Evolutionary conservation across 352 stramenopile genomes (phyloP), one percentile per base, ranked within the genome.

Genomic region (Phytophthora pseudosyringae): DNA sequence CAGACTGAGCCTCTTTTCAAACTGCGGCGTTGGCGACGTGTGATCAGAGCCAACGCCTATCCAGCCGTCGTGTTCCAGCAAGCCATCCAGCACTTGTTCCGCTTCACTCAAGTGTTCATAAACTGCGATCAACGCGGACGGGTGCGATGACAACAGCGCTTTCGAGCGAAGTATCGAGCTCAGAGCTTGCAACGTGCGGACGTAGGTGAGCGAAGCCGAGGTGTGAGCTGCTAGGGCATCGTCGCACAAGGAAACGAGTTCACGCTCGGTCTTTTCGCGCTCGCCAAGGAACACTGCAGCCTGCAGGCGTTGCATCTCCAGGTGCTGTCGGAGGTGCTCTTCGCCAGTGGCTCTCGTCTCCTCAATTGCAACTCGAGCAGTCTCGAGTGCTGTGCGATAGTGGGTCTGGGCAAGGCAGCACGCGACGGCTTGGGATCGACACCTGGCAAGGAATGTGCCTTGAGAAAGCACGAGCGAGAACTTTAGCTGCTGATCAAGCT

Each of bases 61-160:
- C 85, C 85, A 94, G 11, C 85, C 85, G 53, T 87, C 73, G 10
- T 75, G 71, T 29, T 76, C 59, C 29, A 94, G 54, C 32, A 89
- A 12, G 1, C 18, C 28, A 56, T 89, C 78, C 26, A 94, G 29
- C 5, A 73, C 56, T 1, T n/a, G 38, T 55, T 87, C 69, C 1
- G 80, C 83, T 62, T 86, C 71, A 26, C 48, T 49, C n/a, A 83
- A 59, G 8, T 53, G 55, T 3, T 72, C 51, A 29, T 26, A 48
- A 21, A 64, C 69, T 33, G 15, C 48, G 1, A 51, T 39, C 15
- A 88, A 54, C 15, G 44, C 4, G 18, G 36, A 18, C 26, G 36
- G 13, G 1, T 64, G 26, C 3, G 47, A 60, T 26, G 44, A 70
- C 39, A 76, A 28, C 1, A 73, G 31, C n/a, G 61, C 60, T 70